Base-by-base conservation (phyloP, 441 rosid genomes). In the Lagerstroemia fauriei region DNA sequence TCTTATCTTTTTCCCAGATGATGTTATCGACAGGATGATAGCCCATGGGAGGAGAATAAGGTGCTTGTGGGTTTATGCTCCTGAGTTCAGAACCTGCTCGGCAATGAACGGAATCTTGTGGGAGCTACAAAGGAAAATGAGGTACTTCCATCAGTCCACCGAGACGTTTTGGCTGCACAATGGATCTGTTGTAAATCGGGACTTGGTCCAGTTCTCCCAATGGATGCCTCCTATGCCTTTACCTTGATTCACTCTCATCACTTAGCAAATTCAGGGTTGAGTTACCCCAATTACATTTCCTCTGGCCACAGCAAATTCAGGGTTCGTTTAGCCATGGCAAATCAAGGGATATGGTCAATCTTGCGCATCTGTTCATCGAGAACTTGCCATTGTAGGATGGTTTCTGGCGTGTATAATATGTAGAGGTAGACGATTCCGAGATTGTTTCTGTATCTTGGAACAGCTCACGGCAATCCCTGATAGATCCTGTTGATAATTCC, bases 141-240 rank as follows among this genome's bases (percentile, higher is more conserved):
- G 99, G 88, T 88, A 85, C 69, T 96, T 95, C 83, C 99, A 96
- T 80, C 99, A 91, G 75, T 96, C 98, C 9, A 82, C 92, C 0
- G 98, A 93, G 87, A 96, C 99, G 71, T 96, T 95, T 89, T 96
- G 99, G 99, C 89, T 96, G 86, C 99, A 94, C 86, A 92, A 96
- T 85, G 87, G 88, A 69, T 88, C 98, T 71, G 63, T 91, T 56
- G 95, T 95, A 74, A 93, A 93, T 80, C 87, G 94, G 81, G 88
- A 92, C 80, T 88, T 95, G 81, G 87, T 90, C 16, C 93, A 91
- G 84, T 93, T 96, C 86, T 84, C 91, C 70, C 83, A 86, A 75
- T 96, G 99, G 99, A 90, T 83, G 84, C 91, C 91, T 78, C 98
- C 99, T 63, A 81, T 93, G 89, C 91, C 89, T 83, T 86, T 95